Percentiles rank a stretch among this genome's conserved stretches.
These are phyloP conservation scores for Epichloe brachyelytri DNA, from an alignment of 2,329 filamentous ascomycete species.

Conservation along the genomic window DNA sequence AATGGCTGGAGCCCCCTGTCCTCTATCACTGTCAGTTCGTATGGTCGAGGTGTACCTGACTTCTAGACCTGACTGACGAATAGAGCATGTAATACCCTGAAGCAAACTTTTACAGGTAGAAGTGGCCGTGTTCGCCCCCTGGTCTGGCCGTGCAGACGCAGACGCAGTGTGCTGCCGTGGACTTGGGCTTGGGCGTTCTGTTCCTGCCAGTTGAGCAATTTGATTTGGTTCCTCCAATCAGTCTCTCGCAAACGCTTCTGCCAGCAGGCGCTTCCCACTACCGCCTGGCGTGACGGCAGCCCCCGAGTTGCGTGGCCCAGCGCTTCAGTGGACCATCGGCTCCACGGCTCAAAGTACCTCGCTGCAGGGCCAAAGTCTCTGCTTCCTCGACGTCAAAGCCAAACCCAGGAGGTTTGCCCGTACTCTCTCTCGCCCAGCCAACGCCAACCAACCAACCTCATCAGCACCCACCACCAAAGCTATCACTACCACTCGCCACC, in stretches of 20 bases:
- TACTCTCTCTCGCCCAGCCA: neutral
- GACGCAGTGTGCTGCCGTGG: neutral
- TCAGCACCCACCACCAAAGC: neutral
- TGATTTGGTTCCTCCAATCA: neutral
- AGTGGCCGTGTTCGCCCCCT: neutral
- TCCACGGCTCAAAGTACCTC: neutral
- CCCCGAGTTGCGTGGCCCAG: neutral
- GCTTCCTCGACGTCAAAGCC: neutral
- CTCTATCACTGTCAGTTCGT: no score
- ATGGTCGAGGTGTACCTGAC: no score
- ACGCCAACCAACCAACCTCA: conserved; percentile 1
- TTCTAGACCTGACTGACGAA: no score
- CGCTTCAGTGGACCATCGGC: neutral
- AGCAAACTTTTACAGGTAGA: no score
- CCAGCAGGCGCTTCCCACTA: neutral
- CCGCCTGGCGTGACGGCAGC: neutral
- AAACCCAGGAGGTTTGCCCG: neutral
- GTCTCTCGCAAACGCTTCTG: neutral
- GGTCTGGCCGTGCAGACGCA: neutral
- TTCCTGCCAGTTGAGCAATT: neutral
- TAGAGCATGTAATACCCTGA: no score
- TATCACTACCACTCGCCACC: conserved; percentile 1
- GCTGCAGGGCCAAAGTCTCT: neutral
- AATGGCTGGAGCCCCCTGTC: no score
- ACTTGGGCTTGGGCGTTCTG: neutral